These are phyloP conservation scores for Cladophialophora chaetospira DNA, from an alignment of 2,329 filamentous ascomycete genomes.

Conservation along the genomic window DNA sequence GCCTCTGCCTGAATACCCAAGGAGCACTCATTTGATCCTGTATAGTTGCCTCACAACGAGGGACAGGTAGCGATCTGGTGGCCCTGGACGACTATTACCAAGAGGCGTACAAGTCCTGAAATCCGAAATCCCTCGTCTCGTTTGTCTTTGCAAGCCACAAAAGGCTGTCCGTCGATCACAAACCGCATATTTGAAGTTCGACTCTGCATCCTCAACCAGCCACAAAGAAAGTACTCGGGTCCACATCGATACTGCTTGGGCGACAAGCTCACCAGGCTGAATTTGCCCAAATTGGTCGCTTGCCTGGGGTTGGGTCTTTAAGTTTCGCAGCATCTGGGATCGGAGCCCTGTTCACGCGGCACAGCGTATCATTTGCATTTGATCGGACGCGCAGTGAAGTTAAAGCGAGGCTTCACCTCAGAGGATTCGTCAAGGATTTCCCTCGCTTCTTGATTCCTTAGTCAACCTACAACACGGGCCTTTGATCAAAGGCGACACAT, in stretches of 20 bases:
- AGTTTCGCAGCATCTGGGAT: constrained; percentile 9
- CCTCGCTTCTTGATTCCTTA: background rate
- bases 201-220: background rate
- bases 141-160: too few species aligned
- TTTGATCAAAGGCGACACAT: background rate
- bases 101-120: too few species aligned
- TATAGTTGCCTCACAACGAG: too few species aligned
- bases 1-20: too few species aligned
- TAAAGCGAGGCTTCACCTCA: constrained; percentile 1
- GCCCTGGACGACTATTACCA: too few species aligned
- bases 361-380: constrained; percentile 2
- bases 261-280: background rate
- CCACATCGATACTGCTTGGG: background rate
- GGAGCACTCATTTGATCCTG: too few species aligned
- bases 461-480: background rate
- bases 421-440: background rate
- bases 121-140: too few species aligned
- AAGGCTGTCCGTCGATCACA: too few species aligned
- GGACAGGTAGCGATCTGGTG: too few species aligned
- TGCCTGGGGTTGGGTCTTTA: background rate
- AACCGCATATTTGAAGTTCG: too few species aligned
- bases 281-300: background rate
- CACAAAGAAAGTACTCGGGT: background rate
- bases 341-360: constrained; percentile 12
- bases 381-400: constrained; percentile 4